Percentiles rank a stretch among this genome's conserved stretches.
These are phyloP conservation scores for Penicillium simplicissimum DNA, from an alignment of 495 filamentous ascomycete species.

Conservation along the genomic window DNA sequence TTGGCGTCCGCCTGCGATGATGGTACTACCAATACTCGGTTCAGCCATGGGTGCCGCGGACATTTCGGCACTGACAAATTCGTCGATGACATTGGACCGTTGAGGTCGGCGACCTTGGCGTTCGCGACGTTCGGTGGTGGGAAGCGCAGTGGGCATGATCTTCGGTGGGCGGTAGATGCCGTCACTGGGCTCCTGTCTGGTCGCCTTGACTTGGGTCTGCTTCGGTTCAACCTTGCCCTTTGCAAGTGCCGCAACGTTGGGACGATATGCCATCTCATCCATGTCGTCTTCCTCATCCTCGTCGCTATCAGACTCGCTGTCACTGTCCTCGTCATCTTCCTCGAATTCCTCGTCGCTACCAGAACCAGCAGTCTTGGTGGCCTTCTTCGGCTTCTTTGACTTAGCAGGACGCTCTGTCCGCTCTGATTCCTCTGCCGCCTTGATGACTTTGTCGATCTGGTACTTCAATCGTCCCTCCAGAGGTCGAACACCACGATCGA, in stretches of 20 bases:
- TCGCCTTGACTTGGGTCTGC: conserved; percentile 25
- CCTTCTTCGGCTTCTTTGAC: conserved; percentile 32
- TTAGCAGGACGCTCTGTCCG: conserved; percentile 31
- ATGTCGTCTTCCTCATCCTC: conserved; percentile 43
- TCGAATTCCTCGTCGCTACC: conserved; percentile 31
- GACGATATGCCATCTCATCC: conserved; percentile 68
- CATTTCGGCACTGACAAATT: conserved; percentile 80
- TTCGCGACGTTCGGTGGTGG: conserved; percentile 60
- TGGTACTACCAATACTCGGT: conserved; percentile 83
- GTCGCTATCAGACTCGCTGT: conserved; percentile 40
- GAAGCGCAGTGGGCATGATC: conserved; percentile 72
- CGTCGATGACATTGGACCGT: conserved; percentile 78
- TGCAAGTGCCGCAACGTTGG: conserved; percentile 61
- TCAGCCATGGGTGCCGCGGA: conserved; percentile 73
- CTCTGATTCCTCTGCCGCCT: conserved; percentile 77
- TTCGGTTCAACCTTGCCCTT: conserved; percentile 37
- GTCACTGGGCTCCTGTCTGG: conserved; percentile 37
- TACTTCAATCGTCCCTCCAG: conserved; percentile 85
- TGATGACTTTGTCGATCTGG: conserved; percentile 86
- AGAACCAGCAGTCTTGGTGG: conserved; percentile 21
- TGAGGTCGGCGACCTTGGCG: conserved; percentile 47
- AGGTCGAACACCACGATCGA: conserved; percentile 87
- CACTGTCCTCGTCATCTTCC: conserved; percentile 29
- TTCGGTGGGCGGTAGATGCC: conserved; percentile 82
- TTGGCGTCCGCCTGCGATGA: conserved; percentile 68